Evolutionary conservation across 1,284 basidiomycete genomes (phyloP).

Genomic region (Ustilago esculenta): DNA sequence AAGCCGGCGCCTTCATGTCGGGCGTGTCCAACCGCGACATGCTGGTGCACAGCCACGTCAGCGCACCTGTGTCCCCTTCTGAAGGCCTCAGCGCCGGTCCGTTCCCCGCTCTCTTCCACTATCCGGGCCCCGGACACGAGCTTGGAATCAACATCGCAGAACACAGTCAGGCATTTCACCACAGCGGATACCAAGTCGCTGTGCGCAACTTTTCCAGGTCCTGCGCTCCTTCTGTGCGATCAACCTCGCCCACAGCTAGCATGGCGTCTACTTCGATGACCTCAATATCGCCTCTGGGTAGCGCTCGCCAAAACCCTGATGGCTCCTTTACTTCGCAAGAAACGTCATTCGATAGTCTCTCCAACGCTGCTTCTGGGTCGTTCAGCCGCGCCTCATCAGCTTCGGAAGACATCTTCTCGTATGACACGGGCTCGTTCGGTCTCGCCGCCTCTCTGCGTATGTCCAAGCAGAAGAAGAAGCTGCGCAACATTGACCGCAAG

Average conservation of each 20-base stretch:
- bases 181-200: slow-evolving; percentile 1
- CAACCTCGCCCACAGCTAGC: slow-evolving; percentile 40
- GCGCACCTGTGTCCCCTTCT: slow-evolving; percentile 41
- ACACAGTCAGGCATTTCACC: slow-evolving; percentile 12
- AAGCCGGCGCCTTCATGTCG: slow-evolving; percentile 36
- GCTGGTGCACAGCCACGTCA: slow-evolving; percentile 18
- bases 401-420: slow-evolving; percentile 27
- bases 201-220: slow-evolving; percentile 5
- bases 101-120: slow-evolving; percentile 14
- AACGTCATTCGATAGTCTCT: slow-evolving; percentile 43
- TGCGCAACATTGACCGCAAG: slow-evolving; percentile 49
- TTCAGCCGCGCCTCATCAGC: slow-evolving; percentile 44
- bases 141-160: slow-evolving; percentile 7
- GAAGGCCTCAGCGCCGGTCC: slow-evolving; percentile 12
- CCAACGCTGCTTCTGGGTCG: slow-evolving; percentile 34
- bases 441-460: slow-evolving; percentile 31
- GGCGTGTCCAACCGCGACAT: slow-evolving; percentile 8
- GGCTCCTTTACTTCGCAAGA: slow-evolving; percentile 49
- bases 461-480: slow-evolving; percentile 48
- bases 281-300: slow-evolving; percentile 46
- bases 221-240: slow-evolving; percentile 24
- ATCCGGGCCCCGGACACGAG: slow-evolving; percentile 14
- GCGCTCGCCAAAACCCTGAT: slow-evolving; percentile 34
- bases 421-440: slow-evolving; percentile 23
- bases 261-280: slow-evolving; percentile 46